Conservation (phyloP, 2,329 filamentous ascomycete species). For the Fusarium sp. region DNA sequence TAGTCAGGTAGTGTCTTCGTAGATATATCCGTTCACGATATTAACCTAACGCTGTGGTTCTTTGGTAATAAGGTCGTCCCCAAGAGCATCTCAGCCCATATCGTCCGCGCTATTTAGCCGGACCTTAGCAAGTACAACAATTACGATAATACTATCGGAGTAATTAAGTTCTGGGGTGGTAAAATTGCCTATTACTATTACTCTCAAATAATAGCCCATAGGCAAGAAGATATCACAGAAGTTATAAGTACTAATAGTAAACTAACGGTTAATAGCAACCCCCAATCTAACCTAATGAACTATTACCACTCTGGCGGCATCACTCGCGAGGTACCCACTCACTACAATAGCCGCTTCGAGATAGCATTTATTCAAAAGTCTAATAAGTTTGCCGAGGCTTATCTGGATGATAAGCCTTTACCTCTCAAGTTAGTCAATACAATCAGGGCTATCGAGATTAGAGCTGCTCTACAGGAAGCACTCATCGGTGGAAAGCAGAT, state of each 20-base stretch:
- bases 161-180: conserved; percentile 76
- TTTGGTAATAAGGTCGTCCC: conserved; percentile 52
- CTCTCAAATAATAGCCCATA: conserved; percentile 77
- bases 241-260: conserved; percentile 78
- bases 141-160: conserved; percentile 59
- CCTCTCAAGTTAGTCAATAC: conserved; percentile 50
- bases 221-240: conserved; percentile 78
- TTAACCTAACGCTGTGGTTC: conserved; percentile 57
- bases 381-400: conserved; percentile 26
- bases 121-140: conserved; percentile 50
- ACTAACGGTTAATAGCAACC: conserved; percentile 67
- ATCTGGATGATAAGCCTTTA: conserved; percentile 21
- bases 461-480: conserved; percentile 26
- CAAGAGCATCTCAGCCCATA: conserved; percentile 49
- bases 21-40: conserved; percentile 79
- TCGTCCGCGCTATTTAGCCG: conserved; percentile 52
- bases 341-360: conserved; percentile 32
- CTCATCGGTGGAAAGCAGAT: conserved; percentile 29
- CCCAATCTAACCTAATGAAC: conserved; percentile 31
- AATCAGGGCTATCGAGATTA: conserved; percentile 25
- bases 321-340: conserved; percentile 17
- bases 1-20: conserved; percentile 78
- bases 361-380: conserved; percentile 26
- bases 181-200: conserved; percentile 77
- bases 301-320: conserved; percentile 26